Conservation (phyloP, 768 basidiomycete genomes). For the Lactifluus hygrophoroides region DNA sequence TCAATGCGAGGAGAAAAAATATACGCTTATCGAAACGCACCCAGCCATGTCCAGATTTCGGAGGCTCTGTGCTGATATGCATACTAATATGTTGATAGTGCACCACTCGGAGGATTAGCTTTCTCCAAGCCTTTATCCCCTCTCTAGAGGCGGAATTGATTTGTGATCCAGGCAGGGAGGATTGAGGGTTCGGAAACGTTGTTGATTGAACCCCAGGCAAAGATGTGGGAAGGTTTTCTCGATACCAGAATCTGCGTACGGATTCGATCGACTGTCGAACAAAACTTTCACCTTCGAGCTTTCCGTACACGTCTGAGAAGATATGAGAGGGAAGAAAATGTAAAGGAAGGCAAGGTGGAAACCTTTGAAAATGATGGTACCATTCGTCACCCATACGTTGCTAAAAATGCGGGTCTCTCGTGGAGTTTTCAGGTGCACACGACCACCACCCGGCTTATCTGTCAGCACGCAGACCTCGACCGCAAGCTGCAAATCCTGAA, state of each 20-base stretch:
- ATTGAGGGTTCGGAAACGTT: too few relatives aligned
- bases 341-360: background rate
- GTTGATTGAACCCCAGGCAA: too few relatives aligned
- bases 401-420: background rate
- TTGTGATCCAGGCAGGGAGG: too few relatives aligned
- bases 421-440: conserved; percentile 1
- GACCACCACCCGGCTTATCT: background rate
- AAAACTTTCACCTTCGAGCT: conserved; percentile 6
- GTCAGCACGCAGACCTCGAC: conserved; percentile 1
- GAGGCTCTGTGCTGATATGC: too few relatives aligned
- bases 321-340: background rate
- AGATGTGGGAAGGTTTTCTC: background rate
- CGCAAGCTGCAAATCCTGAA: background rate
- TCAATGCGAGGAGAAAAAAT: too few relatives aligned
- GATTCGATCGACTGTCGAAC: background rate
- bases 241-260: background rate
- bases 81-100: too few relatives aligned
- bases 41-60: too few relatives aligned
- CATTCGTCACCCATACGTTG: background rate
- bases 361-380: conserved; percentile 14
- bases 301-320: conserved; percentile 3
- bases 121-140: too few relatives aligned
- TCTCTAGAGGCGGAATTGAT: too few relatives aligned
- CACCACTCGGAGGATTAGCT: too few relatives aligned
- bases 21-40: too few relatives aligned